These are phyloP conservation scores for Metschnikowia colocasiae DNA, from an alignment of 805 yeast species.

Conservation along the genomic window DNA sequence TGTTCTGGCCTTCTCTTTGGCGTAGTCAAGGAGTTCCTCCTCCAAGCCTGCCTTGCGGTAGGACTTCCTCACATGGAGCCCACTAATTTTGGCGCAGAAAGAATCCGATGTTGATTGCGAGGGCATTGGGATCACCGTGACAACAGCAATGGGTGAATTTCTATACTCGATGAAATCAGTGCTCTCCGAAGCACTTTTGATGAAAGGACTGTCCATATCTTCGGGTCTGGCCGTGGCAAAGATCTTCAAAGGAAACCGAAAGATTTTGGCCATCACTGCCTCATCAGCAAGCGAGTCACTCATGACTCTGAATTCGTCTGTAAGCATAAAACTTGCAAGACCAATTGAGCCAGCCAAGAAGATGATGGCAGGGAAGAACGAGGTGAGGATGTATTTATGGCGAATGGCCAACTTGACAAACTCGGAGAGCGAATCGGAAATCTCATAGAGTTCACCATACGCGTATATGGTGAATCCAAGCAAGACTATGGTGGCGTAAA, in stretches of 20 bases:
- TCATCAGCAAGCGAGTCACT: conserved; percentile 27
- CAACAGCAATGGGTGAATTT: conserved; percentile 66
- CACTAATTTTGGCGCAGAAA: conserved; percentile 51
- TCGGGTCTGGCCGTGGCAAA: conserved; percentile 36
- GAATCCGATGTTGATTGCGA: conserved; percentile 37
- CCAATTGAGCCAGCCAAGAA: conserved; percentile 36
- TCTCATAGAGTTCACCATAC: conserved; percentile 28
- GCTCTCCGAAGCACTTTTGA: conserved; percentile 37
- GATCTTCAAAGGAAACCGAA: conserved; percentile 50
- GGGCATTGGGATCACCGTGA: conserved; percentile 42
- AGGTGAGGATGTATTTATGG: conserved; percentile 23
- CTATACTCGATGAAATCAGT: conserved; percentile 60
- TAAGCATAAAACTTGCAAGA: conserved; percentile 37
- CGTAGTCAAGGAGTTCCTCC: conserved; percentile 61
- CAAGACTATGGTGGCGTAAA: conserved; percentile 13
- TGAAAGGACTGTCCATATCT: conserved; percentile 25
- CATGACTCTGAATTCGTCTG: conserved; percentile 46
- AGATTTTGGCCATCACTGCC: conserved; percentile 30
- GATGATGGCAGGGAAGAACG: conserved; percentile 37
- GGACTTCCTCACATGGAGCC: conserved; percentile 63
- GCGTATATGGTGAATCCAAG: conserved; percentile 17
- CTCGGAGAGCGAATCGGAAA: conserved; percentile 30
- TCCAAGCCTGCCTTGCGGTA: conserved; percentile 63
- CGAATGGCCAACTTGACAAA: conserved; percentile 23
- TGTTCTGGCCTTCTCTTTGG: conserved; percentile 44